A percentile compares a stretch with the other conserved stretches of the same genome.
Conservation (phyloP, 352 stramenopile species). For the Pythium aristosporum region DNA sequence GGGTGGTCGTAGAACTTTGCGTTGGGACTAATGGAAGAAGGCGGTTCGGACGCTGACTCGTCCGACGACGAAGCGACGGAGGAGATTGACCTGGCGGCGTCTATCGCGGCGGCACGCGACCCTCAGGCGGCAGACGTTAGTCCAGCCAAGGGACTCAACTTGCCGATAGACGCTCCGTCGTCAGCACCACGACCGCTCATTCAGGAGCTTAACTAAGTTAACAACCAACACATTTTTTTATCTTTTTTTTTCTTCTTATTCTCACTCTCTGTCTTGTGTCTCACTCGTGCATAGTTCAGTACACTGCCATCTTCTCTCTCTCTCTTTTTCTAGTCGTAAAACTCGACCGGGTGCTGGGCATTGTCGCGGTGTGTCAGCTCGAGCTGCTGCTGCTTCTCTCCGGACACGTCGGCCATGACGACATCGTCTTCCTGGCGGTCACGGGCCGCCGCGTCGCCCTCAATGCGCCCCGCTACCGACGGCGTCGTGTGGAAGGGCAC, state of each 20-base stretch:
- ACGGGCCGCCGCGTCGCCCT: slow-evolving; percentile 45
- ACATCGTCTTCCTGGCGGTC: slow-evolving; percentile 67
- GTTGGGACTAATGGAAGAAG: slow-evolving; percentile 62
- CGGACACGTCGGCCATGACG: slow-evolving; percentile 66
- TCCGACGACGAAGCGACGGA: slow-evolving; percentile 31
- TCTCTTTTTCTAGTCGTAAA: slow-evolving; percentile 62
- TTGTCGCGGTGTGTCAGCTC: slow-evolving; percentile 53
- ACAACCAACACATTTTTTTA: not conserved
- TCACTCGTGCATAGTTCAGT: too few relatives aligned
- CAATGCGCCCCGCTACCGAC: slow-evolving; percentile 39
- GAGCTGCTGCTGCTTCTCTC: slow-evolving; percentile 54
- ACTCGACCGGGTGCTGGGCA: slow-evolving; percentile 64
- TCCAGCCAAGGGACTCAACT: slow-evolving; percentile 32
- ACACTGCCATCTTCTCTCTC: too few relatives aligned
- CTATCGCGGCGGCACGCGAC: slow-evolving; percentile 9
- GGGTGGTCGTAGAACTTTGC: slow-evolving; percentile 61
- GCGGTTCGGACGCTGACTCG: slow-evolving; percentile 26
- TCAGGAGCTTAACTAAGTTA: slow-evolving; percentile 68
- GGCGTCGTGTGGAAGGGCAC: slow-evolving; percentile 94
- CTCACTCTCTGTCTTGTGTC: not conserved
- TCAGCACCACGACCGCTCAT: slow-evolving; percentile 52
- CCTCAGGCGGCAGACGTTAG: not conserved
- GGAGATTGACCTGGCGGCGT: slow-evolving; percentile 32
- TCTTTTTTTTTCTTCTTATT: slow-evolving; percentile 5
- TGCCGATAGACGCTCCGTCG: slow-evolving; percentile 28